Conservation (phyloP, 352 stramenopile genomes). For the Chrysophaeum taylorii region DNA sequence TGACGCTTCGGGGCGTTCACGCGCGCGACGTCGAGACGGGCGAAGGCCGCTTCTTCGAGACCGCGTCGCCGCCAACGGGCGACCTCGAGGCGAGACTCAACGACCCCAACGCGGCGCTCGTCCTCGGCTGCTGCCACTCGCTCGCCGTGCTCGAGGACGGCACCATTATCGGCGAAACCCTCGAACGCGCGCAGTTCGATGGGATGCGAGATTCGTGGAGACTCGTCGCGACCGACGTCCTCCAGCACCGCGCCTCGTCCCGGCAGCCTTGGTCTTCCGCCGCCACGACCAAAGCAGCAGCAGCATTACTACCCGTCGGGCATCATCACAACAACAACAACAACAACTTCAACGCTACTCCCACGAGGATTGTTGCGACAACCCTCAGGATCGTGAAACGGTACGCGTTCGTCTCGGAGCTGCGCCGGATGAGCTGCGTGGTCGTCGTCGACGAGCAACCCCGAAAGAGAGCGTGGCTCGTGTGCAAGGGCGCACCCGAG, state of each 20-base stretch:
- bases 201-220: slow-evolving; percentile 73
- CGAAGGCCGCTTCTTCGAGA: neutral
- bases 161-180: slow-evolving; percentile 84
- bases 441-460: slow-evolving; percentile 57
- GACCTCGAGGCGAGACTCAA: neutral
- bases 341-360: no score
- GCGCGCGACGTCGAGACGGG: slow-evolving; percentile 38
- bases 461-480: neutral
- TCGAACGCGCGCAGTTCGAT: slow-evolving; percentile 89
- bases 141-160: slow-evolving; percentile 75
- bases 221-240: slow-evolving; percentile 17
- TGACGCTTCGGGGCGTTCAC: slow-evolving; percentile 81
- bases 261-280: no score
- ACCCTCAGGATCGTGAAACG: slow-evolving; percentile 69
- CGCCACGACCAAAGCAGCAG: no score
- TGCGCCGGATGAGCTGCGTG: slow-evolving; percentile 84
- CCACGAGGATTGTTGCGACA: neutral
- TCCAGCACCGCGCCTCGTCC: slow-evolving; percentile 14
- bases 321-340: no score
- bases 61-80: no score
- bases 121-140: slow-evolving; percentile 54
- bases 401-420: slow-evolving; percentile 86
- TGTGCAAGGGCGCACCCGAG: slow-evolving; percentile 90
- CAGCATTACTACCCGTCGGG: no score
- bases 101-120: neutral